Evolutionary conservation across 805 yeast species (phyloP), one percentile per base, ranked within the genome.

Genomic region (Cyberlindnera xylosilytica): DNA sequence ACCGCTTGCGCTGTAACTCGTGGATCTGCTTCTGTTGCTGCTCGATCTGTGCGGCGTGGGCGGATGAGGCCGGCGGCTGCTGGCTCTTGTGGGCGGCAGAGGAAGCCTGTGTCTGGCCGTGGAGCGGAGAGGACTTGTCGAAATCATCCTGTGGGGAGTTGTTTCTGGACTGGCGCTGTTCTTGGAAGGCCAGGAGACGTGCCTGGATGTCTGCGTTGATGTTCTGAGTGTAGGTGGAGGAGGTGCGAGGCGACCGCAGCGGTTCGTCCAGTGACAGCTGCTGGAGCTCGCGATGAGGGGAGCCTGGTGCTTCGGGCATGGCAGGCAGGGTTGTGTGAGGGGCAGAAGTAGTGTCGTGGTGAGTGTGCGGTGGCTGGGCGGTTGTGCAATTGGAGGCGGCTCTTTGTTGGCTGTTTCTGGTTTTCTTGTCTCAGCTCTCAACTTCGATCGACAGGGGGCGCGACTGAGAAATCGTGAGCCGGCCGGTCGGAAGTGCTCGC

Each of bases 171-270:
- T 79, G 81, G 52, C 97, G 75, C 56, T 83, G 80, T 50, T 87
- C 88, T 62, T 89, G 97, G 54, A 90, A 86, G 0, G 96, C 96
- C 61, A 85, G 66, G 28, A 90, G 73, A 49, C 93, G 72, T 1
- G 96, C 97, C 62, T 89, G 97, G 31, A 88, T 76, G 49, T 86
- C 91, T 10, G 93, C 82, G 53, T 75, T 80, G 38, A 83, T 68
- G 41, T 64, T 69, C 12, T 67, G 62, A 26, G 70, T 59, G 40
- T 58, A 60, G 1, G 57, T 18, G 12, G 53, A 41, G 3, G 62
- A 53, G 20, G 53, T 26, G 28, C 61, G 41, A 18, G 61, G 58
- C 6, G 63, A 57, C 40, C 50, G 46, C 30, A 44, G 39, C 23
- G 47, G 47, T 34, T 46, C 50, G 6, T 46, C 49, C 16, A 49